phyloP scores from a whole-genome alignment of 2,329 filamentous ascomycete genomes.

The Epichloe scottii region DNA sequence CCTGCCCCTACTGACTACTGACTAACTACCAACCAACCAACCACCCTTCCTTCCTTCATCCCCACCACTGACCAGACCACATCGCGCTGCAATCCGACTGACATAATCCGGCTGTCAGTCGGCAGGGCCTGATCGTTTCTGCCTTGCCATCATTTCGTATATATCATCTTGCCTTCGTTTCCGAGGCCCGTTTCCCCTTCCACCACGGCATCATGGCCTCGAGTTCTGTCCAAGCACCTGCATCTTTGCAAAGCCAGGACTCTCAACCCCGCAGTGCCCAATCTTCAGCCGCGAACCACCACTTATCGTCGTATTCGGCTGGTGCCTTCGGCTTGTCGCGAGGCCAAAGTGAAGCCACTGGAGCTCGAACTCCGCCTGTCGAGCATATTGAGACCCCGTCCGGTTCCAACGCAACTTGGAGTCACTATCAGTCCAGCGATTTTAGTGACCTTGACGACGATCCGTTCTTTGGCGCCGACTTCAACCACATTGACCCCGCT shows the following conservation, averaged over 20 bases:
- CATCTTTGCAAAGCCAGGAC: conserved; percentile 27
- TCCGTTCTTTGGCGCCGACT: conserved; percentile 38
- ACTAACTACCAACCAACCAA: conserved; percentile 4
- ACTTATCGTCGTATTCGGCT: conserved; percentile 19
- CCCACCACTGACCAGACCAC: conserved; percentile 2
- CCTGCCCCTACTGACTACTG: conserved; percentile 6
- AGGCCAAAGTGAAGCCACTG: conserved; percentile 17
- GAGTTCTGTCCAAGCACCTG: conserved; percentile 28
- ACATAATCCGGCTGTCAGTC: background rate
- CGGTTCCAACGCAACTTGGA: conserved; percentile 34
- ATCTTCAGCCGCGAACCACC: conserved; percentile 13
- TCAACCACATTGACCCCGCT: conserved; percentile 27
- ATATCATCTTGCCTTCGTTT: background rate
- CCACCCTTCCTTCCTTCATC: conserved; percentile 9
- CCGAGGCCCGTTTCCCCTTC: background rate
- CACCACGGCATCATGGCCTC: conserved; percentile 28
- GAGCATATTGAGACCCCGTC: conserved; percentile 32
- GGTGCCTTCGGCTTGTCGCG: conserved; percentile 32
- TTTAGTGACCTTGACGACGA: conserved; percentile 35
- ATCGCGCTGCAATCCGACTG: conserved; percentile 2
- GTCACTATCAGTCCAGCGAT: conserved; percentile 38
- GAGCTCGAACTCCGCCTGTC: conserved; percentile 17
- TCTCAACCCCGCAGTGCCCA: conserved; percentile 21
- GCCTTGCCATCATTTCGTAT: background rate
- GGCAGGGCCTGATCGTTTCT: background rate